Evolutionary conservation across 352 stramenopile species (phyloP).

Genomic region (Paralagenidium karlingii): DNA sequence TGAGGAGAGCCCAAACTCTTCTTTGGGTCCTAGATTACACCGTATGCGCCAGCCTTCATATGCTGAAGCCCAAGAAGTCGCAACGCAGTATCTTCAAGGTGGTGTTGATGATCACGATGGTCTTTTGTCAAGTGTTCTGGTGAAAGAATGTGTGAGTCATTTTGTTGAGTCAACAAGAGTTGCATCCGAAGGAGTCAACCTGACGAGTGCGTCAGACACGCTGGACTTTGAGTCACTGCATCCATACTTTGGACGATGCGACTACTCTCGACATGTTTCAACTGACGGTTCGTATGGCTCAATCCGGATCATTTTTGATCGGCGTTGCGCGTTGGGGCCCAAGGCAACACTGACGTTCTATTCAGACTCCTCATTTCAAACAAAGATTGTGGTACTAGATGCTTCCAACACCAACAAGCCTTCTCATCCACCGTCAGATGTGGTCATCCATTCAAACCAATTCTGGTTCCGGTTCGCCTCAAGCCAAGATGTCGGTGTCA

Average conservation of each 20-base stretch:
- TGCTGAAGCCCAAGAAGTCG: constrained; percentile 42
- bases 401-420: constrained; percentile 17
- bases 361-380: constrained; percentile 47
- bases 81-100: constrained; percentile 32
- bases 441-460: constrained; percentile 56
- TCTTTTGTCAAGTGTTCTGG: constrained; percentile 53
- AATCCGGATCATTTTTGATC: constrained; percentile 72
- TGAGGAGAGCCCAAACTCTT: constrained; percentile 4
- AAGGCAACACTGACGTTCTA: constrained; percentile 70
- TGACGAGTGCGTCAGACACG: neutral
- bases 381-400: constrained; percentile 36
- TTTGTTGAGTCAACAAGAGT: constrained; percentile 73
- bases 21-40: constrained; percentile 4
- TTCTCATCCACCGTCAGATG: constrained; percentile 35
- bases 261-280: constrained; percentile 52
- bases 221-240: constrained; percentile 74
- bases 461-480: constrained; percentile 78
- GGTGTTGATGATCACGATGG: constrained; percentile 43
- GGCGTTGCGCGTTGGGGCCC: constrained; percentile 48
- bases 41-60: constrained; percentile 37
- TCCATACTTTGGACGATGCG: constrained; percentile 71
- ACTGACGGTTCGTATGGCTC: constrained; percentile 36
- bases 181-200: constrained; percentile 25
- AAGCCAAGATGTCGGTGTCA: constrained; percentile 41
- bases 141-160: constrained; percentile 77